Evolutionary conservation across 805 yeast species (phyloP), one percentile per base, ranked within the genome.

Genomic region (Saturnispora hagleri): DNA sequence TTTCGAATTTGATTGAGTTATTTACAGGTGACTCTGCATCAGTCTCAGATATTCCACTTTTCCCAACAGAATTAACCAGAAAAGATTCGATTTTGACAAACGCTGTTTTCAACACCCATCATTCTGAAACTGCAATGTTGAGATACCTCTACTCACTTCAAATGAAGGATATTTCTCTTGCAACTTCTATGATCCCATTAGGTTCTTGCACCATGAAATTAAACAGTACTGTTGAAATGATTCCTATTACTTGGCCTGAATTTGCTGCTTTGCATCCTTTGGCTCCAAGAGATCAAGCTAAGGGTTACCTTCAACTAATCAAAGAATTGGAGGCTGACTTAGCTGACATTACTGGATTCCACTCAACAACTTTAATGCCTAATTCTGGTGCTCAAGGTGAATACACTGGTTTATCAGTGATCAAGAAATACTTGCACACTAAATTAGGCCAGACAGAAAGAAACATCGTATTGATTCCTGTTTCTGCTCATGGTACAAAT

Each of bases 381-480:
- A 93, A 93, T 67, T 88, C 97, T 40, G 99, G 99, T 59, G 98
- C 99, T 40, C 97, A 91, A 69, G 99, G 99, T 69, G 99, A 93
- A 70, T 93, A 86, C 70, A 80, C 98, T 15, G 99, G 99, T 28
- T 74, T 93, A 54, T 80, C 95, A 54, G 89, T 89, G 44, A 91
- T 93, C 58, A 78, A 82, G 59, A 79, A 85, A 38, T 93, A 87
- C 66, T 79, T 86, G 59, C 60, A 55, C 41, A 79, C 81, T 55
- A 72, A 84, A 20, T 75, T 72, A 44, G 95, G 93, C 42, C 84
- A 89, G 63, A 68, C 75, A 17, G 72, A 81, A 53, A 79, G 99
- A 65, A 81, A 89, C 66, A 76, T 93, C 50, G 93, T 97, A 69
- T 75, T 93, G 64, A 93, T 93, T 60, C 99, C 99, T 5, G 96